Evolutionary conservation across 768 basidiomycete species (phyloP).

Genomic region (Holtermanniella nyarrowii): DNA sequence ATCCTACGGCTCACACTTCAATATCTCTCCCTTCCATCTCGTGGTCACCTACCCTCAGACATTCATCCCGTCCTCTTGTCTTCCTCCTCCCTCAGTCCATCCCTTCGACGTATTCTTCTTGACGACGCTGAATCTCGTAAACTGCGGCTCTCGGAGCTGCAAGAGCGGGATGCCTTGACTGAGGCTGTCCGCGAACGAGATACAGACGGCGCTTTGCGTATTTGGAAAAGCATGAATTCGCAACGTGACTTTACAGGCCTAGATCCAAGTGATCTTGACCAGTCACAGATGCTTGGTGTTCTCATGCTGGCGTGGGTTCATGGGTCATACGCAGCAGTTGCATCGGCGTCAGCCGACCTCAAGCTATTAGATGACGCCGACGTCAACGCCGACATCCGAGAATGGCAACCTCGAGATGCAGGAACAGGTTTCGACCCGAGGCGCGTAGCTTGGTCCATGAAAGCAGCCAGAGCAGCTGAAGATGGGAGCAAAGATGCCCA

Average conservation of each 20-base stretch:
- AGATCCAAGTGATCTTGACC: neutral
- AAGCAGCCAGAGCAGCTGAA: neutral
- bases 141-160: neutral
- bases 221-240: neutral
- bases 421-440: neutral
- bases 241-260: neutral
- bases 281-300: neutral
- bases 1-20: neutral
- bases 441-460: neutral
- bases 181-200: neutral
- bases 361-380: neutral
- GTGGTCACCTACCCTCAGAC: neutral
- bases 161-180: neutral
- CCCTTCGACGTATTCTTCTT: neutral
- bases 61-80: neutral
- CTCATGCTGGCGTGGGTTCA: neutral
- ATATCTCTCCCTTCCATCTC: neutral
- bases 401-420: no score
- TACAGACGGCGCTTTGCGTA: neutral
- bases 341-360: neutral
- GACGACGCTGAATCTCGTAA: neutral
- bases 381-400: no score
- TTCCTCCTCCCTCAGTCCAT: neutral
- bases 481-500: neutral
- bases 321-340: neutral